Percentiles rank a stretch among this genome's conserved stretches.
Conservation (phyloP, 2,329 filamentous ascomycete species). For the Phoma herbarum region DNA sequence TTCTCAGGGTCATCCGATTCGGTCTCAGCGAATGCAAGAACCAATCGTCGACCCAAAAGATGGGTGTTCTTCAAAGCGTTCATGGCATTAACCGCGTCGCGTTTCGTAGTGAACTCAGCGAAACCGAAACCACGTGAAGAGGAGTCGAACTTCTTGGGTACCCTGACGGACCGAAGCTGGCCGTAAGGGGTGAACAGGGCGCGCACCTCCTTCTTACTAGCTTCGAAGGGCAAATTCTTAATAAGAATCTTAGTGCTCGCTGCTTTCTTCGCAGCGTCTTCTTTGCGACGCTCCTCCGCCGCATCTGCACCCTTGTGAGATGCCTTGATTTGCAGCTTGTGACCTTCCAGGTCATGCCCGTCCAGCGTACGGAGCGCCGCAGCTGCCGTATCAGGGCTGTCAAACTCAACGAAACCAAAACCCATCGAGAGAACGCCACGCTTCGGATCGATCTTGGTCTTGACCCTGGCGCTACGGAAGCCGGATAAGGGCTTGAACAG, state of each 20-base stretch:
- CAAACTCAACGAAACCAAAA: constrained; percentile 90
- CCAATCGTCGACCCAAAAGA: constrained; percentile 85
- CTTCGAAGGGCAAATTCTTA: constrained; percentile 98
- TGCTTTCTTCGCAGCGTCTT: constrained; percentile 83
- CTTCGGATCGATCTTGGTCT: constrained; percentile 94
- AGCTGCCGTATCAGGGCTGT: constrained; percentile 77
- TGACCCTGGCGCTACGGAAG: constrained; percentile 88
- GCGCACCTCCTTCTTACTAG: constrained; percentile 85
- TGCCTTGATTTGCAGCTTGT: constrained; percentile 83
- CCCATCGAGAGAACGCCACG: constrained; percentile 94
- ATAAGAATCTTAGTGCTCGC: constrained; percentile 92
- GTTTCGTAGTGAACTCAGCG: constrained; percentile 90
- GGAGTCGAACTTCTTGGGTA: constrained; percentile 94
- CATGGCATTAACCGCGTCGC: constrained; percentile 90
- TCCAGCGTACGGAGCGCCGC: constrained; percentile 87
- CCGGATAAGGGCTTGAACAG: constrained; percentile 84
- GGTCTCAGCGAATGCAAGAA: constrained; percentile 89
- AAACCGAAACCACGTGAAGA: constrained; percentile 93
- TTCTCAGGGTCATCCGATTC: constrained; percentile 92
- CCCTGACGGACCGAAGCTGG: constrained; percentile 87
- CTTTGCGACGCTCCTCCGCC: constrained; percentile 82
- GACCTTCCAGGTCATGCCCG: constrained; percentile 83
- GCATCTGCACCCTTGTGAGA: constrained; percentile 89
- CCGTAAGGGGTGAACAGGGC: constrained; percentile 89
- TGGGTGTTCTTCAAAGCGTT: constrained; percentile 92